phyloP scores from a whole-genome alignment of 495 filamentous ascomycete species.

The Penicillium diatomitis region DNA sequence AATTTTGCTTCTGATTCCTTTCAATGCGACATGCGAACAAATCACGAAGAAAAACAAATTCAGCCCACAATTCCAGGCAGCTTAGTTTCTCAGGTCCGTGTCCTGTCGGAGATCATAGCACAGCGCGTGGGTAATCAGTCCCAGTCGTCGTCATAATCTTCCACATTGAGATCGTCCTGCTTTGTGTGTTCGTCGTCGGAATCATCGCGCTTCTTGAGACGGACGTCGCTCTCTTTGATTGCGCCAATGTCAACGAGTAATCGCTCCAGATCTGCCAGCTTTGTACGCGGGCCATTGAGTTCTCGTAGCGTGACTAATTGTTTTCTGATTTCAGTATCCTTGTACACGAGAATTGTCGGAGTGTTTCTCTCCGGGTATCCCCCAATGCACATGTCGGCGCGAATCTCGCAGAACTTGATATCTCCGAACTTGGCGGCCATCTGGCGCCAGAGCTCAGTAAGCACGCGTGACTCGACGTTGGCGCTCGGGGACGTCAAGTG shows the following conservation, averaged over 20 bases:
- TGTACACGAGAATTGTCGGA: slow-evolving; percentile 88
- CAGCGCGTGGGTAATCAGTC: slow-evolving; percentile 40
- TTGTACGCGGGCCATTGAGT: slow-evolving; percentile 60
- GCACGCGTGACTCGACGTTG: slow-evolving; percentile 72
- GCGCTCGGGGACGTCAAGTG: slow-evolving; percentile 72
- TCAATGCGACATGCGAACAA: neutral
- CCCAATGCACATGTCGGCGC: slow-evolving; percentile 88
- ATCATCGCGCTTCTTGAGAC: slow-evolving; percentile 55
- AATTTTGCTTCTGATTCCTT: too few relatives aligned
- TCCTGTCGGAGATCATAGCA: slow-evolving; percentile 3
- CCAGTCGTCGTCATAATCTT: slow-evolving; percentile 72
- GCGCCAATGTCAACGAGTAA: slow-evolving; percentile 77
- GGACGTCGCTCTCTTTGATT: slow-evolving; percentile 63
- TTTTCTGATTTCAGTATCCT: slow-evolving; percentile 80
- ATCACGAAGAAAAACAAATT: neutral
- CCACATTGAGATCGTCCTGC: slow-evolving; percentile 34
- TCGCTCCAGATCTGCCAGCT: slow-evolving; percentile 57
- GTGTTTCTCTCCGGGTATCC: slow-evolving; percentile 91
- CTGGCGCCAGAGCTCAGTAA: slow-evolving; percentile 82
- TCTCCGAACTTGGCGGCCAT: slow-evolving; percentile 79
- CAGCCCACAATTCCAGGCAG: too few relatives aligned
- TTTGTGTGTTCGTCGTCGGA: slow-evolving; percentile 47
- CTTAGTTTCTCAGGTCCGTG: neutral
- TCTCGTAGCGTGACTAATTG: slow-evolving; percentile 82
- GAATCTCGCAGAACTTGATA: slow-evolving; percentile 96